These are phyloP conservation scores for Groenewaldozyma sp. DNA, from an alignment of 1,139 yeast species.

Conservation along the genomic window DNA sequence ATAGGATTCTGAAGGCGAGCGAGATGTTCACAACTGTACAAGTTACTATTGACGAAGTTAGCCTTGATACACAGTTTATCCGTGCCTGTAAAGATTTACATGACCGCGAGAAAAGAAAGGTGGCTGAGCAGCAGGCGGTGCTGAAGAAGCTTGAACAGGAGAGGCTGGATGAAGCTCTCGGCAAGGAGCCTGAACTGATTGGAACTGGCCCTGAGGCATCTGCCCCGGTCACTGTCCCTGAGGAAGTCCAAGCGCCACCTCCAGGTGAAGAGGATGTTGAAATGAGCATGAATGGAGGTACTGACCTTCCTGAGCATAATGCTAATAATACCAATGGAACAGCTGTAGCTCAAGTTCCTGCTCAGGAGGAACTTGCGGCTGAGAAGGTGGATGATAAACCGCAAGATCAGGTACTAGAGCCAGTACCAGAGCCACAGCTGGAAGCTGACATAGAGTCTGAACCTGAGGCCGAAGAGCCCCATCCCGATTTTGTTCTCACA, in stretches of 20 bases:
- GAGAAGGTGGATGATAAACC: slow-evolving; percentile 7
- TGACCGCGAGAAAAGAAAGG: slow-evolving; percentile 43
- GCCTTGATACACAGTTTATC: slow-evolving; percentile 52
- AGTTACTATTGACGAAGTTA: slow-evolving; percentile 86
- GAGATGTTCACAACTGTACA: slow-evolving; percentile 97
- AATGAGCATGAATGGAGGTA: neutral
- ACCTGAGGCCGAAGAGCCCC: slow-evolving; percentile 7
- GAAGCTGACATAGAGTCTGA: slow-evolving; percentile 5
- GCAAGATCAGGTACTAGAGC: neutral
- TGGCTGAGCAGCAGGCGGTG: slow-evolving; percentile 5
- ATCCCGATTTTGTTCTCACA: slow-evolving; percentile 14
- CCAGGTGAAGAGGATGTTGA: slow-evolving; percentile 3
- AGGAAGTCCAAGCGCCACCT: neutral
- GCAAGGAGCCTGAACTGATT: neutral
- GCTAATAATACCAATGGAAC: slow-evolving; percentile 4
- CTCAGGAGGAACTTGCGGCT: slow-evolving; percentile 7
- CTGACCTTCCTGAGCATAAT: slow-evolving; percentile 2
- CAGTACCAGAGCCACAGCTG: slow-evolving; percentile 5
- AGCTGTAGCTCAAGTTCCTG: slow-evolving; percentile 3
- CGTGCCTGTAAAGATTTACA: slow-evolving; percentile 70
- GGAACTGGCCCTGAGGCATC: too few relatives aligned
- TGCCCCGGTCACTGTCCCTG: neutral
- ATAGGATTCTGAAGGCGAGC: slow-evolving; percentile 75
- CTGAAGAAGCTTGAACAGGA: slow-evolving; percentile 3
- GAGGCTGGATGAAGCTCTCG: neutral